Evolutionary conservation across 177 flowering plant genomes (phyloP).

Genomic region (Vitis hybrid): DNA sequence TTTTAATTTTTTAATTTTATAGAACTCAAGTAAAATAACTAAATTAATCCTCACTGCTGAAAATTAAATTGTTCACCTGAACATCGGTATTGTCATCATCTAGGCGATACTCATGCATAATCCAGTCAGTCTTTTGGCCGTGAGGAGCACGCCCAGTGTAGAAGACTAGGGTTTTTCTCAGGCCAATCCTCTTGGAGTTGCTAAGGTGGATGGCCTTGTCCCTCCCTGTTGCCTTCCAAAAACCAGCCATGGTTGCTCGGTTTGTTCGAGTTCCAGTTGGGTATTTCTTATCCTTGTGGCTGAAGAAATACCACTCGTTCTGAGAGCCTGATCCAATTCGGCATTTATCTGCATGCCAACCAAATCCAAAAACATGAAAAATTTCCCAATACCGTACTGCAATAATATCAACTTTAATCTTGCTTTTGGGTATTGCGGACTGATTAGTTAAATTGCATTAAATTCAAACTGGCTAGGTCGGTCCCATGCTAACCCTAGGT

Average conservation of each 20-base stretch:
- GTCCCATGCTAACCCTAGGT: no score
- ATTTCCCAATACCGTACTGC: no score
- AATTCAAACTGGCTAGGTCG: no score
- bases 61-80: constrained; percentile 27
- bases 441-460: no score
- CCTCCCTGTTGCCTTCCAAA: constrained; percentile 95
- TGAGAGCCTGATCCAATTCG: constrained; percentile 81
- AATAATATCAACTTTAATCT: no score
- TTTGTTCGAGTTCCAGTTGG: constrained; percentile 91
- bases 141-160: constrained; percentile 93
- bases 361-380: not conserved
- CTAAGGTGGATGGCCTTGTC: constrained; percentile 74
- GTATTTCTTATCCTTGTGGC: constrained; percentile 92
- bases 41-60: not conserved
- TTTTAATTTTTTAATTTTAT: no score
- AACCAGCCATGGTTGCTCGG: constrained; percentile 83
- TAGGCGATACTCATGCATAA: constrained; percentile 94
- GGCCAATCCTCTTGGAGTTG: constrained; percentile 64
- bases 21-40: no score
- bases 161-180: constrained; percentile 92
- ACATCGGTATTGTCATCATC: constrained; percentile 41
- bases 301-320: constrained; percentile 92
- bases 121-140: constrained; percentile 92
- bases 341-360: constrained; percentile 60
- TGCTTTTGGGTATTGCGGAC: no score